Evolutionary conservation across 139 green algal species (phyloP), one percentile per base, ranked within the genome.

Genomic region (Tetradesmus obliquus): DNA sequence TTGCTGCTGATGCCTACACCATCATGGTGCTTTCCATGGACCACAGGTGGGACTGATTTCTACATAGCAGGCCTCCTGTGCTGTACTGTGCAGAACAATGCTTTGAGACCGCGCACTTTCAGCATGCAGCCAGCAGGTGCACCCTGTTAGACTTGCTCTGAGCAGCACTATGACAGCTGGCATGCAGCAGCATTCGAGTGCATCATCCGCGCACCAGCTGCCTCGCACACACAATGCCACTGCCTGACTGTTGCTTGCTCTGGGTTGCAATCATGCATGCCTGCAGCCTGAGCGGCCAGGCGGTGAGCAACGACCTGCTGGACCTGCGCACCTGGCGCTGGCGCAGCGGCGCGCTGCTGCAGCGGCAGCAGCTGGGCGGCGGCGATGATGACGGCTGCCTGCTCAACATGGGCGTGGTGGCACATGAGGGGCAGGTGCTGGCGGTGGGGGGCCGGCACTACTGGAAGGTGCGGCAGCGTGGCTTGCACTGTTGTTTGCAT

Each of bases 291-390:
- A 45, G 82, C 17, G 53, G 82, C 19, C 82, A 87, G 54, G 82
- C 82, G 17, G 54, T 87, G 82, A 55, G 82, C 19, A 69, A 55
- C 1, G 53, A 69, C 19, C 82, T 87, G 17, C 82, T 87, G 54
- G 82, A 87, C 55, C 82, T 87, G 82, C 82, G 82, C 82, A 54
- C 22, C 54, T 87, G 82, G 82, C 82, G 54, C 15, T 87, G 82
- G 82, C 82, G 82, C 54, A 32, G 10, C 20, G 82, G 54, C 9
- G 82, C 82, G 4, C 19, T 22, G 15, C 82, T 87, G 82, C 24
- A 51, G 24, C 24, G 62, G 12, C 62, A 72, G 62, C 72, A 19
- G 45, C 45, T 7, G 51, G 72, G 82, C 82, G 51, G 54, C 82
- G 82, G 15, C 15, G 82, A 69, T 12, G 82, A 72, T 57, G 82